These are phyloP conservation scores for Curvularia lunata DNA, from an alignment of 2,329 filamentous ascomycete species.

Conservation along the genomic window DNA sequence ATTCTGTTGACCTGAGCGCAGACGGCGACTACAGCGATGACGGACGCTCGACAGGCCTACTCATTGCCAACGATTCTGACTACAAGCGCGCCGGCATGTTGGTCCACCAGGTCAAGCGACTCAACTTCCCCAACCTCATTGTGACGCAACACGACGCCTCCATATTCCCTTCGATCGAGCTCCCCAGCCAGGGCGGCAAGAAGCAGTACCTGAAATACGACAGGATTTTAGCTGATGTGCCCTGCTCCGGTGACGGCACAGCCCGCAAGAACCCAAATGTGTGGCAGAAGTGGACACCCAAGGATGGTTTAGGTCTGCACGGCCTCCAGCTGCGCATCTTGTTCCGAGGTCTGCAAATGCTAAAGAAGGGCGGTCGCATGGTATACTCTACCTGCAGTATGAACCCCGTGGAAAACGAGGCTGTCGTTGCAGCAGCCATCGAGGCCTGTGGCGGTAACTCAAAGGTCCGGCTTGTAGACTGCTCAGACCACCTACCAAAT, in stretches of 20 bases:
- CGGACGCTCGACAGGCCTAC: constrained; percentile 85
- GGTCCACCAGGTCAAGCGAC: constrained; percentile 94
- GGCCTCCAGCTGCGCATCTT: constrained; percentile 87
- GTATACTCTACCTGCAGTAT: constrained; percentile 99
- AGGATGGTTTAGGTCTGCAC: constrained; percentile 85
- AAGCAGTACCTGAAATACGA: constrained; percentile 92
- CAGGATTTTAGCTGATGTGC: constrained; percentile 93
- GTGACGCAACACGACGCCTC: constrained; percentile 98
- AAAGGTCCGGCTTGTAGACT: constrained; percentile 86
- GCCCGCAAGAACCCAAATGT: constrained; percentile 90
- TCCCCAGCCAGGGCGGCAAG: constrained; percentile 66
- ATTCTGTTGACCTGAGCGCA: constrained; percentile 64
- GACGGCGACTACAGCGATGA: constrained; percentile 69
- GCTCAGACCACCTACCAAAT: constrained; percentile 75
- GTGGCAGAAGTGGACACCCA: constrained; percentile 94
- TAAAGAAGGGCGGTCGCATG: constrained; percentile 91
- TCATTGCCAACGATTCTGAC: constrained; percentile 95
- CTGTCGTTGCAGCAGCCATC: constrained; percentile 86
- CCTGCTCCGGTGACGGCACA: constrained; percentile 95
- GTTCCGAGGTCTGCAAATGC: constrained; percentile 89
- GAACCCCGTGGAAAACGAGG: constrained; percentile 98
- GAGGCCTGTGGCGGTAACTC: constrained; percentile 82
- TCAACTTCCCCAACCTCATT: constrained; percentile 94
- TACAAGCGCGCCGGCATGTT: constrained; percentile 97
- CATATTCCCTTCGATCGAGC: constrained; percentile 88